Evolutionary conservation across 352 stramenopile species (phyloP).

Genomic region (Phytophthora palmivora): DNA sequence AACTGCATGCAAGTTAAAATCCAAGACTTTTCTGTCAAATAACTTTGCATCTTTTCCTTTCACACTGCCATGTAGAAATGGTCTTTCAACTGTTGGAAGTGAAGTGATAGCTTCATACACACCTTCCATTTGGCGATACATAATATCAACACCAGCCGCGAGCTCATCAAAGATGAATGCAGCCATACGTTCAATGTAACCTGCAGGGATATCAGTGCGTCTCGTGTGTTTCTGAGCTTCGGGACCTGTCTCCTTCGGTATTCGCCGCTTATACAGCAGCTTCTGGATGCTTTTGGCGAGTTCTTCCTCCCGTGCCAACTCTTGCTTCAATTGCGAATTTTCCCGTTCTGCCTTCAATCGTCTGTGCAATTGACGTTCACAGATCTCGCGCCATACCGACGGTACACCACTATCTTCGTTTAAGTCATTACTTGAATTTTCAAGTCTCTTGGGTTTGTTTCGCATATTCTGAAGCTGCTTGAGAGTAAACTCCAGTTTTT

Average conservation of each 20-base stretch:
- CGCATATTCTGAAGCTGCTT: constrained; percentile 10
- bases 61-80: constrained; percentile 35
- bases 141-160: constrained; percentile 29
- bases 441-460: not conserved
- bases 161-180: constrained; percentile 44
- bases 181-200: constrained; percentile 17
- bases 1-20: constrained; percentile 33
- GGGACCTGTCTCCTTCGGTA: constrained; percentile 1
- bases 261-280: constrained; percentile 22
- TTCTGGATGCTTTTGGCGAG: constrained; percentile 38
- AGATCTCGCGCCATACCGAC: constrained; percentile 34
- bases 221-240: constrained; percentile 15
- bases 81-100: constrained; percentile 2
- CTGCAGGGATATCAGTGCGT: constrained; percentile 9
- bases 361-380: constrained; percentile 15
- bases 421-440: not conserved
- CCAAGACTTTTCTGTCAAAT: constrained; percentile 33
- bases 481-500: constrained; percentile 21
- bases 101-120: constrained; percentile 26
- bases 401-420: constrained; percentile 2
- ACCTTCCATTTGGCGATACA: constrained; percentile 30
- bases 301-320: constrained; percentile 31
- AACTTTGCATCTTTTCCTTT: constrained; percentile 39
- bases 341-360: constrained; percentile 27
- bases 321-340: constrained; percentile 34